Conservation (phyloP, 1,139 yeast genomes). For the Yamadazyma jaroonii region DNA sequence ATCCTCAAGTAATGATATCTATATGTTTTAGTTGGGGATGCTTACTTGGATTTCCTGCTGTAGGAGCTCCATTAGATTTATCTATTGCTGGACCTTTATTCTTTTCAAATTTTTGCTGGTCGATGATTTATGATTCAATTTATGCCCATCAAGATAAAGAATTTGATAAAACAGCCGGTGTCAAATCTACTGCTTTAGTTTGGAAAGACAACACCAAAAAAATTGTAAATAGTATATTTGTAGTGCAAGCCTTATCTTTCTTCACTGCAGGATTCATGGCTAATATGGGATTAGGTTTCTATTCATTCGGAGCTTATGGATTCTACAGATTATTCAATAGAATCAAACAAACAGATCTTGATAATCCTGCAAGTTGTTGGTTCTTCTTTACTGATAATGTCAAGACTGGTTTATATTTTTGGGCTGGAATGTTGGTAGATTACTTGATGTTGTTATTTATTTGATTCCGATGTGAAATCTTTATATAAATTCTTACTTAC, state of each 20-base stretch:
- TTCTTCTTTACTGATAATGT: slow-evolving; percentile 73
- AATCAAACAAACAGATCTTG: slow-evolving; percentile 71
- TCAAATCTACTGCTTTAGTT: slow-evolving; percentile 89
- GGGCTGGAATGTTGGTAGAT: slow-evolving; percentile 75
- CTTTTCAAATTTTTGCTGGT: slow-evolving; percentile 81
- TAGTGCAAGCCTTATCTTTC: slow-evolving; percentile 63
- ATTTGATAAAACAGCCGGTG: slow-evolving; percentile 85
- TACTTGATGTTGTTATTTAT: slow-evolving; percentile 47
- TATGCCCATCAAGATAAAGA: slow-evolving; percentile 97
- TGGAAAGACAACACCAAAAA: slow-evolving; percentile 84
- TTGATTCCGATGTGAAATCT: slow-evolving; percentile 17
- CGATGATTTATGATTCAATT: slow-evolving; percentile 92
- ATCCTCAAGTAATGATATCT: slow-evolving; percentile 84
- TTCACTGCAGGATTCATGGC: slow-evolving; percentile 75
- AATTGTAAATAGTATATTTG: slow-evolving; percentile 59
- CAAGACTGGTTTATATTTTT: slow-evolving; percentile 73
- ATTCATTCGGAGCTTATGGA: slow-evolving; percentile 62
- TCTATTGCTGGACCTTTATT: slow-evolving; percentile 77
- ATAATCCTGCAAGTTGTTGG: slow-evolving; percentile 83
- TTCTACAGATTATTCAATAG: slow-evolving; percentile 64
- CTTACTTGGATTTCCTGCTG: slow-evolving; percentile 90
- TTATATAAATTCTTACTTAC: slow-evolving; percentile 17
- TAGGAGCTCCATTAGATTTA: slow-evolving; percentile 74
- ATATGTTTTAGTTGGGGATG: slow-evolving; percentile 96
- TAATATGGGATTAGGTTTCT: slow-evolving; percentile 85